These are phyloP conservation scores for Monilinia aucupariae DNA, from an alignment of 2,329 filamentous ascomycete species.

Conservation along the genomic window DNA sequence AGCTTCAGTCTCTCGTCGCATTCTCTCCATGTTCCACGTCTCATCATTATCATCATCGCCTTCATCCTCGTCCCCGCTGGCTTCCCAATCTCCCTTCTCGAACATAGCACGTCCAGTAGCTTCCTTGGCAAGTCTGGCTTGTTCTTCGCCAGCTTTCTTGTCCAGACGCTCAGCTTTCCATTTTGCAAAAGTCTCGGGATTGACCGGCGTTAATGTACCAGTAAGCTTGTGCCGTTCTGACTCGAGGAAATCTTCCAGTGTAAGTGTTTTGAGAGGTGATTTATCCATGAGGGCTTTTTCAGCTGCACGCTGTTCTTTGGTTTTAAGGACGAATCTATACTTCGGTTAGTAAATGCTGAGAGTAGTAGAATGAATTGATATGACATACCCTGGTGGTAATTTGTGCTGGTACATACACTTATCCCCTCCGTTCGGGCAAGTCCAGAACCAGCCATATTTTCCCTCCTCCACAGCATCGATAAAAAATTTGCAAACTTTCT, in stretches of 20 bases:
- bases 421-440: slow-evolving; percentile 91
- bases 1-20: slow-evolving; percentile 80
- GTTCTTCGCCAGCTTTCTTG: slow-evolving; percentile 93
- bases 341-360: slow-evolving; percentile 27
- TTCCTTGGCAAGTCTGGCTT: slow-evolving; percentile 86
- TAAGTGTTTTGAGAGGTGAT: slow-evolving; percentile 87
- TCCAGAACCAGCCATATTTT: slow-evolving; percentile 99
- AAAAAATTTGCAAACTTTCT: slow-evolving; percentile 99
- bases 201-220: slow-evolving; percentile 88
- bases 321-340: slow-evolving; percentile 86
- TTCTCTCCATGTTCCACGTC: slow-evolving; percentile 73
- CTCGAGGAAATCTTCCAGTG: slow-evolving; percentile 94
- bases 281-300: slow-evolving; percentile 97
- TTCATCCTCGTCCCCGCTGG: slow-evolving; percentile 51
- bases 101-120: slow-evolving; percentile 93
- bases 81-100: slow-evolving; percentile 89
- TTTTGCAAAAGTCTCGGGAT: slow-evolving; percentile 83
- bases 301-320: slow-evolving; percentile 89
- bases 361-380: neutral
- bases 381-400: slow-evolving; percentile 80
- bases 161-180: slow-evolving; percentile 94
- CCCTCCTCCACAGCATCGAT: slow-evolving; percentile 95
- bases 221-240: slow-evolving; percentile 93
- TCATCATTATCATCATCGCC: slow-evolving; percentile 43
- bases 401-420: slow-evolving; percentile 99